These are phyloP conservation scores for Verticillium isaacii DNA, from an alignment of 2,329 filamentous ascomycete genomes.

Conservation along the genomic window DNA sequence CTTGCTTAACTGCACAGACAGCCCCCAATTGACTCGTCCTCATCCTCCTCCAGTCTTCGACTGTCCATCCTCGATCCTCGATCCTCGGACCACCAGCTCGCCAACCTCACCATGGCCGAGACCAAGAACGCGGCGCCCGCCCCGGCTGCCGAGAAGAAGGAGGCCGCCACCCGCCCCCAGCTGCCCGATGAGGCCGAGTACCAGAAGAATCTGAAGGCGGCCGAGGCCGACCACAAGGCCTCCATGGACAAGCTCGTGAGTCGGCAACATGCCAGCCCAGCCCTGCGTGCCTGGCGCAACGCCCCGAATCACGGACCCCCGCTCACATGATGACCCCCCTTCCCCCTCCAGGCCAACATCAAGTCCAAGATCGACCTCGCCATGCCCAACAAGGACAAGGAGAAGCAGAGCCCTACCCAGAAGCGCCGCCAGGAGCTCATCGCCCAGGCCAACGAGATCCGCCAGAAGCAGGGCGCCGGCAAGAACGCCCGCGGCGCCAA, in stretches of 20 bases:
- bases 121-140: slow-evolving; percentile 40
- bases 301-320: too few relatives aligned
- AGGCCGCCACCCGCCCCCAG: slow-evolving; percentile 58
- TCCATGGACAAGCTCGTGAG: slow-evolving; percentile 58
- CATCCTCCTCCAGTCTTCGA: slow-evolving; percentile 8
- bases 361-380: slow-evolving; percentile 85
- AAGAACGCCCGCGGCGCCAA: slow-evolving; percentile 76
- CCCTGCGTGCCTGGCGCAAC: not conserved
- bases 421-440: slow-evolving; percentile 86
- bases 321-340: slow-evolving; percentile 8
- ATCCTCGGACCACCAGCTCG: not conserved
- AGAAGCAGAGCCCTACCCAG: slow-evolving; percentile 72
- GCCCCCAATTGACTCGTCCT: slow-evolving; percentile 10
- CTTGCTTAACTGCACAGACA: slow-evolving; percentile 5
- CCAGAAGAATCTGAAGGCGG: slow-evolving; percentile 72
- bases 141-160: slow-evolving; percentile 34
- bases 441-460: slow-evolving; percentile 76
- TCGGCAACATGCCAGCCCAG: not conserved
- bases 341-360: slow-evolving; percentile 65
- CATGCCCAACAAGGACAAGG: slow-evolving; percentile 67
- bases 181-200: slow-evolving; percentile 84
- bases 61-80: slow-evolving; percentile 3
- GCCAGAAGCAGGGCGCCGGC: slow-evolving; percentile 78
- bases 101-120: slow-evolving; percentile 38
- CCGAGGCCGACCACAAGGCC: slow-evolving; percentile 81